Percentiles rank a stretch among this genome's conserved stretches.
Evolutionary conservation across 345 rosid species (phyloP).

Genomic region (Adansonia digitata): DNA sequence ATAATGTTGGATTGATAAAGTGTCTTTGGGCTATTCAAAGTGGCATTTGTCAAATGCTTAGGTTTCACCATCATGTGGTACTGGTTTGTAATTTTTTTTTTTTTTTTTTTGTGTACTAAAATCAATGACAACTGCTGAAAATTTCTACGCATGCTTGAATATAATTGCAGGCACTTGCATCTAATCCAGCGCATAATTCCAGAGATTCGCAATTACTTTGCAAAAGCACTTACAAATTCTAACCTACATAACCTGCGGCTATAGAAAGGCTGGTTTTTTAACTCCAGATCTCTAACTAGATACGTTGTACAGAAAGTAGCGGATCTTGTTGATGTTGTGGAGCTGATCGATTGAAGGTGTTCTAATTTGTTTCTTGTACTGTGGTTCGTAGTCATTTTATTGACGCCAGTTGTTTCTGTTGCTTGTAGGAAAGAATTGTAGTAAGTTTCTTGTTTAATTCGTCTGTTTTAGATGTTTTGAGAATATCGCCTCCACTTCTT

Average conservation of each 20-base stretch:
- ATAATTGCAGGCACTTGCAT: slow-evolving; percentile 53
- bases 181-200: slow-evolving; percentile 68
- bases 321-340: slow-evolving; percentile 21
- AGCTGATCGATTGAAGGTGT: slow-evolving; percentile 19
- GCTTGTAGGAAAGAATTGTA: neutral
- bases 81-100: too few relatives aligned
- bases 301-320: slow-evolving; percentile 41
- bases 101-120: neutral
- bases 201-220: slow-evolving; percentile 70
- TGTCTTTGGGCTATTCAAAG: neutral
- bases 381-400: slow-evolving; percentile 21
- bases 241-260: slow-evolving; percentile 50
- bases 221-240: slow-evolving; percentile 65
- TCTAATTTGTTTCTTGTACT: slow-evolving; percentile 16
- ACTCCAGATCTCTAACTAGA: slow-evolving; percentile 35
- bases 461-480: neutral
- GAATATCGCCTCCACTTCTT: neutral
- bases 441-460: slow-evolving; percentile 14
- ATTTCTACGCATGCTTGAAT: neutral
- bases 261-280: slow-evolving; percentile 36
- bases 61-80: neutral
- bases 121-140: neutral
- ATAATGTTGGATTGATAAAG: neutral
- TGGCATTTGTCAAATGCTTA: neutral
- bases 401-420: slow-evolving; percentile 18